phyloP scores from a whole-genome alignment of 2,329 filamentous ascomycete genomes.

The Dryadomyces quercivorus region DNA sequence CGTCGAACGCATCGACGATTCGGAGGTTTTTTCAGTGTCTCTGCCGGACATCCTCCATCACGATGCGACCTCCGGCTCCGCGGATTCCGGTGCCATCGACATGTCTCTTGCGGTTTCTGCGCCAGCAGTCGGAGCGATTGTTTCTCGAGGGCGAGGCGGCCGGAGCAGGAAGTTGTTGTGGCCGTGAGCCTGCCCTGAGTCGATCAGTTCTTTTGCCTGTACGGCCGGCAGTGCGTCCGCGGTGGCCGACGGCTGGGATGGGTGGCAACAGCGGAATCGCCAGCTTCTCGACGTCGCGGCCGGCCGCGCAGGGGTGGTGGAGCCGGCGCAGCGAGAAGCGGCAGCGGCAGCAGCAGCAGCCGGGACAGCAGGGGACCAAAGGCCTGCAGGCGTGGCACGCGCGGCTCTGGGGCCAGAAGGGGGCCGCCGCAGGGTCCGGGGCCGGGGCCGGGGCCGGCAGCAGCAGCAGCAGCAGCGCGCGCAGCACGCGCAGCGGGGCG shows the following conservation, averaged over 20 bases:
- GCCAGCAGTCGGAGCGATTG: slow-evolving; percentile 52
- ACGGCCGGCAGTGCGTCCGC: background rate
- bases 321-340: background rate
- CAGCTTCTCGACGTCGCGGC: slow-evolving; percentile 9
- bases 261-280: no score
- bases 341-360: background rate
- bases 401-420: background rate
- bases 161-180: background rate
- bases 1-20: no score
- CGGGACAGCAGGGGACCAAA: background rate
- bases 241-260: background rate
- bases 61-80: slow-evolving; percentile 27
- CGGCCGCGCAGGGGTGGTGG: slow-evolving; percentile 2
- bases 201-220: no score
- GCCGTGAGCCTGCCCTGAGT: no score
- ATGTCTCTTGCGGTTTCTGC: slow-evolving; percentile 59
- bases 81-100: slow-evolving; percentile 36
- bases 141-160: slow-evolving; percentile 12
- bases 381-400: background rate
- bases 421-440: background rate
- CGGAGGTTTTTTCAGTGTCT: background rate
- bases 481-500: background rate
- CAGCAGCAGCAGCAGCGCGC: background rate
- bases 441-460: background rate
- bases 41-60: background rate